Conservation (phyloP, 495 filamentous ascomycete genomes). For the Elaphomyces granulatus region DNA sequence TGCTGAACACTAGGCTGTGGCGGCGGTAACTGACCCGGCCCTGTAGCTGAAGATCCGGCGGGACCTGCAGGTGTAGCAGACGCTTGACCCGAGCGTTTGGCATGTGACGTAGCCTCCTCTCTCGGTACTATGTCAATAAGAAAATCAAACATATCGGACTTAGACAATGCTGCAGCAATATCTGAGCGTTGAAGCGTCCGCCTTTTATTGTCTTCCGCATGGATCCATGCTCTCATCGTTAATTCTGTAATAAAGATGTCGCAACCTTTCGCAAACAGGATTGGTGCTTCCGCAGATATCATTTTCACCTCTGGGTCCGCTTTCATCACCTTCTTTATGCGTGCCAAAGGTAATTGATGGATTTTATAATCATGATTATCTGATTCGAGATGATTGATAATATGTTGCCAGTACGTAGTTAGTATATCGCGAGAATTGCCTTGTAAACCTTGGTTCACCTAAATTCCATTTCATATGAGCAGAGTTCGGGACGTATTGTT, state of each 20-base stretch:
- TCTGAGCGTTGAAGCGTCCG: slow-evolving; percentile 90
- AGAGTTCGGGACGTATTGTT: slow-evolving; percentile 3
- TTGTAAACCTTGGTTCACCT: slow-evolving; percentile 91
- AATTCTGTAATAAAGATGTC: slow-evolving; percentile 99
- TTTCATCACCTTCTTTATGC: slow-evolving; percentile 99
- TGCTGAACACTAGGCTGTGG: slow-evolving; percentile 44
- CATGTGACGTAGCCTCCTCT: slow-evolving; percentile 76
- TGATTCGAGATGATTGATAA: slow-evolving; percentile 83
- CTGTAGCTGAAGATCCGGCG: slow-evolving; percentile 30
- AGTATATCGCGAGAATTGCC: slow-evolving; percentile 92
- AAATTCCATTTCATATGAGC: slow-evolving; percentile 9
- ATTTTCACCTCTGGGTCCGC: slow-evolving; percentile 98
- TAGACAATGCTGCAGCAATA: slow-evolving; percentile 86
- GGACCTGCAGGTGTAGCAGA: slow-evolving; percentile 35
- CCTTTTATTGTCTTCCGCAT: slow-evolving; percentile 96
- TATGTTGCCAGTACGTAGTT: slow-evolving; percentile 97
- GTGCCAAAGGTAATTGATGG: slow-evolving; percentile 85
- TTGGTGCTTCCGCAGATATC: slow-evolving; percentile 97
- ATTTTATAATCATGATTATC: slow-evolving; percentile 97
- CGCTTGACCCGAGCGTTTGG: slow-evolving; percentile 57
- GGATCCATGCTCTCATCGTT: slow-evolving; percentile 99
- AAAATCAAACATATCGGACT: slow-evolving; percentile 99
- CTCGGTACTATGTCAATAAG: slow-evolving; percentile 96
- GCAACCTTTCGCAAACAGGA: slow-evolving; percentile 96
- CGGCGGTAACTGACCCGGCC: slow-evolving; percentile 43